Conservation (phyloP, 2,329 filamentous ascomycete species). For the Thermothelomyces thermophilus region DNA sequence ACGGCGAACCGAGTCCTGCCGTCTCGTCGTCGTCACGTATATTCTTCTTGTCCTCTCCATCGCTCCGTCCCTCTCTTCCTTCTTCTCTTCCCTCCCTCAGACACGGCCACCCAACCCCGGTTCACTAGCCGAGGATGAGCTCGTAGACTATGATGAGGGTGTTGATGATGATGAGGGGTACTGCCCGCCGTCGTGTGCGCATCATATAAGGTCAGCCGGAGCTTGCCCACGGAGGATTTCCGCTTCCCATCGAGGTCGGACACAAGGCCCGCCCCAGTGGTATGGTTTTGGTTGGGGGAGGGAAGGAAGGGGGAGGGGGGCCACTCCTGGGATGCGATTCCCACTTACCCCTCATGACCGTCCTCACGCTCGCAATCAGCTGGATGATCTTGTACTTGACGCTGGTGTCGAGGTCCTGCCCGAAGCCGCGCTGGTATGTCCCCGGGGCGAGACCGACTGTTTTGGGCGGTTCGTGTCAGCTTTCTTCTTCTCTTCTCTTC, state of each 20-base stretch:
- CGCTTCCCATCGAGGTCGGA: too few species aligned
- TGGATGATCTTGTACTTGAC: conserved; percentile 84
- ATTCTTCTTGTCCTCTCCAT: too few species aligned
- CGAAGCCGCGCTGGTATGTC: conserved; percentile 70
- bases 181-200: conserved; percentile 36
- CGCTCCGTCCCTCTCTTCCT: background rate
- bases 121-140: conserved; percentile 43
- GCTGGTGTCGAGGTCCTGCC: conserved; percentile 63
- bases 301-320: background rate
- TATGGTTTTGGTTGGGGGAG: too few species aligned
- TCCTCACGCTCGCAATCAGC: conserved; percentile 82
- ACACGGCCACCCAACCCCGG: background rate
- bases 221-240: too few species aligned
- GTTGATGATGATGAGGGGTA: conserved; percentile 80
- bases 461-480: conserved; percentile 43
- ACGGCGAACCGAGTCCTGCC: too few species aligned
- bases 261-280: too few species aligned
- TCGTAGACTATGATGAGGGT: conserved; percentile 77
- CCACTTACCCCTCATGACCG: conserved; percentile 81
- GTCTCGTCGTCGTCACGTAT: too few species aligned
- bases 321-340: too few species aligned
- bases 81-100: background rate
- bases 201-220: too few species aligned
- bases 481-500: too few species aligned
- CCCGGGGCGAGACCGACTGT: conserved; percentile 74